Evolutionary conservation across 2,329 filamentous ascomycete species (phyloP), one percentile per base, ranked within the genome.

Genomic region (Cladophialophora psammophila): DNA sequence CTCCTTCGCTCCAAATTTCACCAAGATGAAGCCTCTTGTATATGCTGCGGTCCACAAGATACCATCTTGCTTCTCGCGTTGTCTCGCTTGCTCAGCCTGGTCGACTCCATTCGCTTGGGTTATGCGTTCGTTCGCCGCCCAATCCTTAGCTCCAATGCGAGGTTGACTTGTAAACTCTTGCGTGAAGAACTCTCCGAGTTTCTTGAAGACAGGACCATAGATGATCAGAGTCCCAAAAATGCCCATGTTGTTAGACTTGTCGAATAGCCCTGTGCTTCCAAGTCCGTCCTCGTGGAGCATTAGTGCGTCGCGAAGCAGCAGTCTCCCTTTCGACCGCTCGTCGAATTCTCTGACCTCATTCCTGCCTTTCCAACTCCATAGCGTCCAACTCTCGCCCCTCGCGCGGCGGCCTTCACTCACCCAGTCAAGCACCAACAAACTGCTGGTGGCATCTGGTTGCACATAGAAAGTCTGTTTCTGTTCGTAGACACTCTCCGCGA

Each of bases 391-490:
- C 80, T 99, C 95, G 31, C 93, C 94, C 55, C 91, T 87, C 4
- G 95, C 94, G 4, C 85, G 87, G 18, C 95, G 88, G 7, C 95
- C 95, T 75, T 94, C 91, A 1, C 90, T 96, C 6, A 98, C 93
- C 95, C 95, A 99, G 78, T 99, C 95, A 54, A 97, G 82, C 1
- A 96, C 85, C 75, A 93, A 96, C 13, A 98, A 80, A 48, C 90
- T 72, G 83, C 87, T 78, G 9, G 75, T 79, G 8, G 81, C 79
- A 7, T 75, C 78, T 64, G 74, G 78, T 58, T 82, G 82, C 59
- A 90, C 79, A 40, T 85, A 85, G 78, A 97, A 97, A 20, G 88
- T 85, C 78, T 98, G 95, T 15, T 83, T 85, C 79, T 98, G 95
- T 73, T 91, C 87, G 78, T 97, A 98, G 52, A 91, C 87, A 75